These are phyloP conservation scores for Phytophthora cajani DNA, from an alignment of 352 stramenopile species.

Conservation along the genomic window DNA sequence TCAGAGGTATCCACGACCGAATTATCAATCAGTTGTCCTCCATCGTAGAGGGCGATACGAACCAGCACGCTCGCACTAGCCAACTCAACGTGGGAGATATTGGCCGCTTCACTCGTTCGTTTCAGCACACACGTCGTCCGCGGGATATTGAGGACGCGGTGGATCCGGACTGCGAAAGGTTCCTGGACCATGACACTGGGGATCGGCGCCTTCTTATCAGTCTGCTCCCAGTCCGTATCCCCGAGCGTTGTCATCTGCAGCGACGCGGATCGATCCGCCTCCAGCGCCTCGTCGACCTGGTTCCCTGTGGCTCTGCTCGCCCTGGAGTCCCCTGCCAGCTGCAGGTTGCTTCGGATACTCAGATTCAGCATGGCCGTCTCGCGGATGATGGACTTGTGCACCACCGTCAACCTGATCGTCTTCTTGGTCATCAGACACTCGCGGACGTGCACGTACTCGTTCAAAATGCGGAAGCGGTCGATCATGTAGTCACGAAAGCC, in stretches of 20 bases:
- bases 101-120: constrained; percentile 72
- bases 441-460: constrained; percentile 90
- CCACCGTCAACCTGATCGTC: constrained; percentile 81
- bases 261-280: constrained; percentile 59
- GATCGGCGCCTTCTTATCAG: constrained; percentile 42
- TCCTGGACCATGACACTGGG: constrained; percentile 67
- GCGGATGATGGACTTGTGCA: constrained; percentile 88
- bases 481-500: constrained; percentile 89
- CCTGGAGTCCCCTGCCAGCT: constrained; percentile 25
- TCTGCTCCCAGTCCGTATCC: constrained; percentile 66
- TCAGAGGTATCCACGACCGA: constrained; percentile 73
- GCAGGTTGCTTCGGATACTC: constrained; percentile 76
- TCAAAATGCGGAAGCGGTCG: constrained; percentile 81
- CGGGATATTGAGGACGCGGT: constrained; percentile 86
- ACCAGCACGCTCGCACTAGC: constrained; percentile 75
- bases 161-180: constrained; percentile 74
- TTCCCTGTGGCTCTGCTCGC: constrained; percentile 45
- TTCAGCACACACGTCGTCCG: constrained; percentile 72
- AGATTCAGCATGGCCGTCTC: constrained; percentile 82
- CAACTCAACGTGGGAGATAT: constrained; percentile 54
- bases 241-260: constrained; percentile 79
- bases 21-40: constrained; percentile 73
- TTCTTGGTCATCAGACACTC: constrained; percentile 89
- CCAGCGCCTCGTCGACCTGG: constrained; percentile 67
- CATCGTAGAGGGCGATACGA: constrained; percentile 81